Percentiles rank a stretch among this genome's conserved stretches.
Evolutionary conservation across 1,139 yeast genomes (phyloP).

Genomic region (Pichia sp.): DNA sequence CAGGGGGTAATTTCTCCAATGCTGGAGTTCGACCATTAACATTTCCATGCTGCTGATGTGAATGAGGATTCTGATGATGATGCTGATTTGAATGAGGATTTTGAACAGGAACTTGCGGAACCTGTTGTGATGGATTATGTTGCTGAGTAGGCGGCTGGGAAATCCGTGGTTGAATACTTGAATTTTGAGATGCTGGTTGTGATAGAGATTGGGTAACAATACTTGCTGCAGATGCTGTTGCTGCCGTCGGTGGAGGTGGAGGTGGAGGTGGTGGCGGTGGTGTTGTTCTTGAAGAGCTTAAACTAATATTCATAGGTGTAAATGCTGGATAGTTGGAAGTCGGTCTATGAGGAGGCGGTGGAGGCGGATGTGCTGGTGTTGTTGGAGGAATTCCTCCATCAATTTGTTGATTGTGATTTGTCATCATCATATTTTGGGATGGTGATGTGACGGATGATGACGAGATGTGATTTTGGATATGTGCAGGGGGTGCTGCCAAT

Average conservation of each 20-base stretch:
- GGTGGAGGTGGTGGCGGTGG: slow-evolving; percentile 3
- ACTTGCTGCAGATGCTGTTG: background rate
- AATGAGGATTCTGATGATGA: background rate
- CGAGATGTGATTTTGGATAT: background rate
- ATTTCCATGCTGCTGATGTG: background rate
- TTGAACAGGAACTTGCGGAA: too few relatives aligned
- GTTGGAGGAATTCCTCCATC: background rate
- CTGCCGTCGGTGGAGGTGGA: background rate
- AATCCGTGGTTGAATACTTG: background rate
- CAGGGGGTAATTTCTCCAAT: slow-evolving; percentile 21
- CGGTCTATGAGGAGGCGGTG: slow-evolving; percentile 3
- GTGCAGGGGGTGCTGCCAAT: background rate
- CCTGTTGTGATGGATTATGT: background rate
- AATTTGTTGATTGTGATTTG: background rate
- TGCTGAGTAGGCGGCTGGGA: background rate
- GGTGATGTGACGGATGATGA: background rate
- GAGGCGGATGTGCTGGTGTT: background rate
- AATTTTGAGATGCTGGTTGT: background rate
- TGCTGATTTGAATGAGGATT: too few relatives aligned
- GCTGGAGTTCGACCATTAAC: slow-evolving; percentile 8
- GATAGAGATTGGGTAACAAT: background rate
- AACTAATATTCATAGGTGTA: background rate
- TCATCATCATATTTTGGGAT: background rate
- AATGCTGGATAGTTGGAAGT: background rate
- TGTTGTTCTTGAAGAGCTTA: background rate